Evolutionary conservation across 495 filamentous ascomycete genomes (phyloP).

Genomic region (Lasiosphaeria hispida): DNA sequence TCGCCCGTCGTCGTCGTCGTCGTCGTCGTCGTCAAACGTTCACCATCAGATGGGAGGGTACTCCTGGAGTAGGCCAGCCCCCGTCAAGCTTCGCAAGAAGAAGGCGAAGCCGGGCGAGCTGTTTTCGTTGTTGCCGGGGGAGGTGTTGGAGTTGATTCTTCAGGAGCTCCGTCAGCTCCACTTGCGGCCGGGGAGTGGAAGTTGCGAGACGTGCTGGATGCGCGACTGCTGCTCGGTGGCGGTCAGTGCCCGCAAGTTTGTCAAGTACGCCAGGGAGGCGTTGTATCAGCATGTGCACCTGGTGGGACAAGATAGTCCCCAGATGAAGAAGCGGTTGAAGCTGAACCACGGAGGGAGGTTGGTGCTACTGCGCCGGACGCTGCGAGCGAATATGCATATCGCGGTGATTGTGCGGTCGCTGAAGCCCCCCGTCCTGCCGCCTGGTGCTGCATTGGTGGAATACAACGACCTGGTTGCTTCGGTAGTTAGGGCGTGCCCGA

Average conservation of each 20-base stretch:
- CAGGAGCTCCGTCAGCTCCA: constrained; percentile 48
- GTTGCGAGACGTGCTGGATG: constrained; percentile 75
- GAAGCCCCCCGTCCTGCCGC: constrained; percentile 65
- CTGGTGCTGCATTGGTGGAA: constrained; percentile 50
- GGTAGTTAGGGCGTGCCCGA: constrained; percentile 80
- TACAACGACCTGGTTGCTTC: constrained; percentile 74
- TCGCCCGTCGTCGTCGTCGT: background rate
- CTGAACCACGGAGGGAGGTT: constrained; percentile 65
- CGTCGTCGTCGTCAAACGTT: background rate
- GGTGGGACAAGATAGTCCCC: constrained; percentile 62
- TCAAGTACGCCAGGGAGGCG: constrained; percentile 60
- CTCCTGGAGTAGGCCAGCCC: constrained; percentile 40
- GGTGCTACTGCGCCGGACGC: constrained; percentile 71
- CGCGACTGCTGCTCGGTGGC: constrained; percentile 68
- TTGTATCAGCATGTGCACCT: constrained; percentile 73
- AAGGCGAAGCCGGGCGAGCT: constrained; percentile 45
- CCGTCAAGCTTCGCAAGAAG: constrained; percentile 31
- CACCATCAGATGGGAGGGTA: constrained; percentile 22
- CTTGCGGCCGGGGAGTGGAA: constrained; percentile 38
- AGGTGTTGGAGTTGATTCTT: constrained; percentile 55
- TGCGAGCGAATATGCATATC: constrained; percentile 66
- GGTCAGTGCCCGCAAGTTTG: constrained; percentile 64
- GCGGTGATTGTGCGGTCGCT: constrained; percentile 72
- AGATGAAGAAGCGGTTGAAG: constrained; percentile 66
- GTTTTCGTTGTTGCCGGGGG: constrained; percentile 55